Evolutionary conservation across 2,329 filamentous ascomycete genomes (phyloP).

Genomic region (Hysterium pulicare): DNA sequence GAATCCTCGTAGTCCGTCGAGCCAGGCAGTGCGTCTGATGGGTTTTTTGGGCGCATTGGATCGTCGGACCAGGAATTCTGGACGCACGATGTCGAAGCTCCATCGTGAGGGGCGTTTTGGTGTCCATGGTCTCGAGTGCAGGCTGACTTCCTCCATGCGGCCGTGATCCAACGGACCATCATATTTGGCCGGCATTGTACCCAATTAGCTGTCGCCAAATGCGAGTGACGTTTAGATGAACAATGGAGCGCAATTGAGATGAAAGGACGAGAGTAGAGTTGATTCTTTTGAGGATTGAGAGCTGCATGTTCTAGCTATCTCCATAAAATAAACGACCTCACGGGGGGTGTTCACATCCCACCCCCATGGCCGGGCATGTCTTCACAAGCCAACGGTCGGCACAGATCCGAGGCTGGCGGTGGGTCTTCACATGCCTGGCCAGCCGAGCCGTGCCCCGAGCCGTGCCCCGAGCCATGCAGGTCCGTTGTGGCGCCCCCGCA

Average conservation of each 20-base stretch:
- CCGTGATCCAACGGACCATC: conserved; percentile 27
- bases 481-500: too few relatives aligned
- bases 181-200: conserved; percentile 26
- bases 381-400: too few relatives aligned
- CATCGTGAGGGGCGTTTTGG: conserved; percentile 23
- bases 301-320: too few relatives aligned
- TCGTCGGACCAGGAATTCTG: conserved; percentile 25
- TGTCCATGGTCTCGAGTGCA: conserved; percentile 24
- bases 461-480: too few relatives aligned
- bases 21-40: conserved; percentile 32
- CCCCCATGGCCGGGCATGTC: too few relatives aligned
- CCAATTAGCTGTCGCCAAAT: background rate
- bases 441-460: too few relatives aligned
- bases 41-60: conserved; percentile 18
- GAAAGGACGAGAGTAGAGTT: too few relatives aligned
- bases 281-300: too few relatives aligned
- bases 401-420: background rate
- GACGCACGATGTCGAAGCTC: conserved; percentile 30
- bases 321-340: too few relatives aligned
- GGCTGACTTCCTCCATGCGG: conserved; percentile 21
- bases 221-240: background rate
- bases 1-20: conserved; percentile 65
- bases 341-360: too few relatives aligned
- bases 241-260: too few relatives aligned
- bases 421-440: too few relatives aligned